Evolutionary conservation across 106 monocot genomes (phyloP).

Genomic region (Allium sativum): DNA sequence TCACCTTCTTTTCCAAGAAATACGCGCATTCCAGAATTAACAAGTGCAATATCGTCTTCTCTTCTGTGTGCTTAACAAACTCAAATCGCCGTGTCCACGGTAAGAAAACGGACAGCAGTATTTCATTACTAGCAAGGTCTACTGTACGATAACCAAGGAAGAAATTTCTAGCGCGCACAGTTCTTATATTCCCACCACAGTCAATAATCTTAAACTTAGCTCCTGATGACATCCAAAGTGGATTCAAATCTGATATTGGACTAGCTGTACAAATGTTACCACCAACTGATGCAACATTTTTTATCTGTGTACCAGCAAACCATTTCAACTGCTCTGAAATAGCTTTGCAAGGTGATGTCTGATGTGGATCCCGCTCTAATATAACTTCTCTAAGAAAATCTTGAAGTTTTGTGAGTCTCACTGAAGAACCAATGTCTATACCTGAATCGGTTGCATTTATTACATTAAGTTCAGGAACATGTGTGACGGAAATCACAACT

Average conservation of each 20-base stretch:
- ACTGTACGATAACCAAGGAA: conserved; percentile 94
- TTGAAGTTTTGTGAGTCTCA: conserved; percentile 72
- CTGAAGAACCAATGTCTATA: conserved; percentile 83
- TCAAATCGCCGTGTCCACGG: conserved; percentile 84
- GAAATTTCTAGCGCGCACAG: conserved; percentile 45
- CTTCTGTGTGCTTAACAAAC: conserved; percentile 87
- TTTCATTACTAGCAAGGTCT: conserved; percentile 55
- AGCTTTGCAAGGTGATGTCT: conserved; percentile 79
- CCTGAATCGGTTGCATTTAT: conserved; percentile 51
- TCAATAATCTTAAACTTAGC: conserved; percentile 64
- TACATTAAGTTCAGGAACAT: conserved; percentile 73
- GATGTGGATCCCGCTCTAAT: conserved; percentile 30
- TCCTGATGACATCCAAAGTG: conserved; percentile 84
- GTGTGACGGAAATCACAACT: conserved; percentile 48
- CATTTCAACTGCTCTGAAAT: conserved; percentile 78
- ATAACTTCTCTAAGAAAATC: conserved; percentile 41
- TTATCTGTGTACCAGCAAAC: conserved; percentile 98
- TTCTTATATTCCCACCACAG: conserved; percentile 50
- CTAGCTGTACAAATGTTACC: conserved; percentile 99
- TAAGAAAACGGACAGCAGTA: conserved; percentile 65
- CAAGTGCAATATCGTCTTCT: conserved; percentile 99
- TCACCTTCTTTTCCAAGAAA: conserved; percentile 30
- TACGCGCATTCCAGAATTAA: conserved; percentile 94
- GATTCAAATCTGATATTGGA: conserved; percentile 99
- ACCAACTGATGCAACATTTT: conserved; percentile 93